phyloP scores from a whole-genome alignment of 305 asterid species.

The Fraxinus floribunda region DNA sequence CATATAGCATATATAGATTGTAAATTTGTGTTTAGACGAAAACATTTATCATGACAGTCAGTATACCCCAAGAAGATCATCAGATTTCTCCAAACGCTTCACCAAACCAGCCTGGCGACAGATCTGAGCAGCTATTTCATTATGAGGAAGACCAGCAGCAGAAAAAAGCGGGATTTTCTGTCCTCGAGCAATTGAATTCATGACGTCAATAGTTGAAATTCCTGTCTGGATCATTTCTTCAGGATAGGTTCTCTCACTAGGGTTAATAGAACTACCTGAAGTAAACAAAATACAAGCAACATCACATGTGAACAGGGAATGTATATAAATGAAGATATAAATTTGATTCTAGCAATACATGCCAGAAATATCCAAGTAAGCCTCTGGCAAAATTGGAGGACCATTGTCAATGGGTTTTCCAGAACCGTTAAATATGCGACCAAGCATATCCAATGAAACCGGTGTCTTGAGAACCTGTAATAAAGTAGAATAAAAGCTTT shows the following conservation, averaged over 20 bases:
- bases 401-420: slow-evolving; percentile 99
- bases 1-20: background rate
- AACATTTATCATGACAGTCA: slow-evolving; percentile 7
- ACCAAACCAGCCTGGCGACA: slow-evolving; percentile 99
- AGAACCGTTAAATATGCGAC: slow-evolving; percentile 96
- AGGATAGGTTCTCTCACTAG: slow-evolving; percentile 98
- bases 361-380: slow-evolving; percentile 98
- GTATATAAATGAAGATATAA: slow-evolving; percentile 7
- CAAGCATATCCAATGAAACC: slow-evolving; percentile 97
- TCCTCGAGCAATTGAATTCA: slow-evolving; percentile 99
- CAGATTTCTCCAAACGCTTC: slow-evolving; percentile 83
- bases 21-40: background rate
- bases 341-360: slow-evolving; percentile 35
- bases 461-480: slow-evolving; percentile 89
- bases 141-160: slow-evolving; percentile 99
- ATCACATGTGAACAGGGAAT: slow-evolving; percentile 20
- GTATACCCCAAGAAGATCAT: slow-evolving; percentile 79
- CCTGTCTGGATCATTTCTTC: slow-evolving; percentile 99
- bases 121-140: slow-evolving; percentile 98
- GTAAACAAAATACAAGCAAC: slow-evolving; percentile 27
- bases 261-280: slow-evolving; percentile 97
- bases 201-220: slow-evolving; percentile 95
- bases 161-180: slow-evolving; percentile 97
- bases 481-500: background rate
- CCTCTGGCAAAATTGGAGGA: slow-evolving; percentile 98